Evolutionary conservation across 441 rosid species (phyloP).

Genomic region (Erysimum cheiri): DNA sequence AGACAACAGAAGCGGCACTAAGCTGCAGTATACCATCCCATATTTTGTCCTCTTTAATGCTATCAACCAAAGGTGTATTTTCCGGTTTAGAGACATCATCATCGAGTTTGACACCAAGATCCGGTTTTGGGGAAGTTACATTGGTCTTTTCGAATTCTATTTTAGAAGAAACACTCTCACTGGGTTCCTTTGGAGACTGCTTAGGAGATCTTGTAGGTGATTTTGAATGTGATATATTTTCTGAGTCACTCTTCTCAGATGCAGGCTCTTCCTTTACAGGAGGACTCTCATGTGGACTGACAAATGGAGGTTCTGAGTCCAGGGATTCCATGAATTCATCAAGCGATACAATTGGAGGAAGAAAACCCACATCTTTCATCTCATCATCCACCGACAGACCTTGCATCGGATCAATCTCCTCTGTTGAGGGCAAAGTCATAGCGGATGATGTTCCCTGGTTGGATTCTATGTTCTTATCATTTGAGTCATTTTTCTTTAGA

Average conservation of each 20-base stretch:
- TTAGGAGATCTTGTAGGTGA: constrained; percentile 44
- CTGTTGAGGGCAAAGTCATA: constrained; percentile 62
- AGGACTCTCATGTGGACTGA: constrained; percentile 49
- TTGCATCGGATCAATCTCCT: constrained; percentile 50
- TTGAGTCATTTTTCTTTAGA: constrained; percentile 24
- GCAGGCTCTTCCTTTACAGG: constrained; percentile 44
- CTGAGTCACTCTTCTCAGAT: constrained; percentile 55
- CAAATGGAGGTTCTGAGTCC: constrained; percentile 89
- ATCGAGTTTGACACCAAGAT: constrained; percentile 10
- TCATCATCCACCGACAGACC: constrained; percentile 83
- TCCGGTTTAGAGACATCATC: constrained; percentile 39
- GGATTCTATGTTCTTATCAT: constrained; percentile 41
- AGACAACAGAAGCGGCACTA: constrained; percentile 50
- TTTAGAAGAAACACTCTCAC: constrained; percentile 18
- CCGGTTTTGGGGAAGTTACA: constrained; percentile 29
- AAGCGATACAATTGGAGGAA: constrained; percentile 95
- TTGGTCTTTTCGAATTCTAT: constrained; percentile 44
- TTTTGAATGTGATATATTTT: constrained; percentile 28
- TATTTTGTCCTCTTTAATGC: constrained; percentile 41
- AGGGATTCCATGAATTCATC: constrained; percentile 96
- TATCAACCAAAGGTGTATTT: constrained; percentile 22
- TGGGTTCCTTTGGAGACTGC: constrained; percentile 37
- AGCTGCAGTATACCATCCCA: constrained; percentile 91
- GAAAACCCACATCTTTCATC: constrained; percentile 76
- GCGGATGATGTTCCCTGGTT: constrained; percentile 47